These are phyloP conservation scores for Leishmania lainsoni DNA, from an alignment of 208 protist genomes.

Conservation along the genomic window DNA sequence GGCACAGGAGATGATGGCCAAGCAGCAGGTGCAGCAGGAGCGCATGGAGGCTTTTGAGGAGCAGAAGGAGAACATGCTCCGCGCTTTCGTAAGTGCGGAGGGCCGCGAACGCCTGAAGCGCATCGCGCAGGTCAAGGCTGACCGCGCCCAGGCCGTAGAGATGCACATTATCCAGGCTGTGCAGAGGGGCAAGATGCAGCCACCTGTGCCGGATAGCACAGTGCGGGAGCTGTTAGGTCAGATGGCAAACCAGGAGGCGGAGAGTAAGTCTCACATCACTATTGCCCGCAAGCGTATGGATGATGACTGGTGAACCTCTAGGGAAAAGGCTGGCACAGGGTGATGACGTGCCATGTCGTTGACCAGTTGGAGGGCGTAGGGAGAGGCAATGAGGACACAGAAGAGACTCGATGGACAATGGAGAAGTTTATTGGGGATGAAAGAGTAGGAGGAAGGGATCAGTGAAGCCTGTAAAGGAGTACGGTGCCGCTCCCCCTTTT, in stretches of 20 bases:
- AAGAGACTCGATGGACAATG: not conserved
- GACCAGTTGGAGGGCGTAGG: not conserved
- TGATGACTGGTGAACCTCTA: constrained; percentile 83
- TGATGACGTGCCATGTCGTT: not conserved
- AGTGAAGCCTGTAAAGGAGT: not conserved
- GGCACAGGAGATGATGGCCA: constrained; percentile 88
- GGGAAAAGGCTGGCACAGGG: not conserved
- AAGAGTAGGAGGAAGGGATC: too few relatives aligned
- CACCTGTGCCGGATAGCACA: constrained; percentile 81
- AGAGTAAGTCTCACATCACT: constrained; percentile 74
- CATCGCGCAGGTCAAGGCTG: constrained; percentile 87
- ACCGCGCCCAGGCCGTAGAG: constrained; percentile 83
- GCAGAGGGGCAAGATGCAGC: constrained; percentile 84
- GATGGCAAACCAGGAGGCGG: constrained; percentile 55
- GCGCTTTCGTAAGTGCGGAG: constrained; percentile 84
- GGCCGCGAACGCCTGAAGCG: constrained; percentile 90
- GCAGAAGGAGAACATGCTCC: constrained; percentile 89
- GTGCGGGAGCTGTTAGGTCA: constrained; percentile 81
- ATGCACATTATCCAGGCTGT: constrained; percentile 91
- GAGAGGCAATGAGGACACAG: not conserved
- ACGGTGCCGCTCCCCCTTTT: not conserved
- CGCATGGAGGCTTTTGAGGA: constrained; percentile 71
- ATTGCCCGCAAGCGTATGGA: constrained; percentile 88
- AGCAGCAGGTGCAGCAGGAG: constrained; percentile 89
- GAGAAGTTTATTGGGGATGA: not conserved